Evolutionary conservation across 257 asterid species (phyloP).

Genomic region (Solanum clarkiae): DNA sequence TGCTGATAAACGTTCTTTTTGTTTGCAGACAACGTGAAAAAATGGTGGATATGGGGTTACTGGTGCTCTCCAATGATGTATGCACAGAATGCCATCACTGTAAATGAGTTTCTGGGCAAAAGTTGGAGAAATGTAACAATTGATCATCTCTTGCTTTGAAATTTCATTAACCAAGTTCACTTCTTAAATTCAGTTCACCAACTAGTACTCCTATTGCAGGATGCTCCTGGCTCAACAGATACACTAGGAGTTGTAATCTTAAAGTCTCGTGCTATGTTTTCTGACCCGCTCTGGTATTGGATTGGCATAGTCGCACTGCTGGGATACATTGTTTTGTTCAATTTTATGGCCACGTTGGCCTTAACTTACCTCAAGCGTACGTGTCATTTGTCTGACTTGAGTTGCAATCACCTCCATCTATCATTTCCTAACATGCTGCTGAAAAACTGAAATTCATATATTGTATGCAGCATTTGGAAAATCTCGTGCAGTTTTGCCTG

Average conservation of each 20-base stretch:
- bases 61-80: conserved; percentile 82
- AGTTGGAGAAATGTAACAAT: conserved; percentile 65
- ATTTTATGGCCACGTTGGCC: conserved; percentile 31
- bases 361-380: conserved; percentile 65
- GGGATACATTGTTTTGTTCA: conserved; percentile 48
- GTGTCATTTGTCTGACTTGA: conserved; percentile 1
- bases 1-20: not conserved
- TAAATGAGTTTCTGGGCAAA: conserved; percentile 68
- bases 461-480: conserved; percentile 54
- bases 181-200: not conserved
- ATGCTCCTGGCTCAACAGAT: conserved; percentile 32
- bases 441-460: not conserved
- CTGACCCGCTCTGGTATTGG: conserved; percentile 69
- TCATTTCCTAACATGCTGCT: not conserved
- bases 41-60: conserved; percentile 82
- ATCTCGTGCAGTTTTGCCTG: conserved; percentile 40
- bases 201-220: conserved; percentile 7
- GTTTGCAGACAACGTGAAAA: conserved; percentile 28
- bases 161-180: not conserved
- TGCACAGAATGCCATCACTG: conserved; percentile 62
- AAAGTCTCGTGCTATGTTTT: conserved; percentile 43
- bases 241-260: conserved; percentile 40
- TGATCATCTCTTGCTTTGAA: not conserved
- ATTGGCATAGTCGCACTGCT: conserved; percentile 50
- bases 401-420: not conserved